These are phyloP conservation scores for Aspergillus japonicus DNA, from an alignment of 2,329 filamentous ascomycete genomes.

Conservation along the genomic window DNA sequence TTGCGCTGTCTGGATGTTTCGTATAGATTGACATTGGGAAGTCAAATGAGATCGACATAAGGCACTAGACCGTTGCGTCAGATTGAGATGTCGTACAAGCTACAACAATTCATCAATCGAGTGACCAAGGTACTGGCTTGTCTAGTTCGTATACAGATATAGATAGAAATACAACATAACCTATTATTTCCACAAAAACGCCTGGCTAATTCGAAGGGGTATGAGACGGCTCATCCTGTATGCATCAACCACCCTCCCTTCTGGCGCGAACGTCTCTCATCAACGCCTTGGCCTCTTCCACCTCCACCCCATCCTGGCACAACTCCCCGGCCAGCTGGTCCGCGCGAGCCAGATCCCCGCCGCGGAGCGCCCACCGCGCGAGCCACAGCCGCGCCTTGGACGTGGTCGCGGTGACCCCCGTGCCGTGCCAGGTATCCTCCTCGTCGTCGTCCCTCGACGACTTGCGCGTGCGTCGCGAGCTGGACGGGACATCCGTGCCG, in stretches of 20 bases:
- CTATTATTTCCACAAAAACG: background rate
- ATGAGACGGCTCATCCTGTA: background rate
- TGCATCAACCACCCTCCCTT: conserved; percentile 52
- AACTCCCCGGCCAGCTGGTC: conserved; percentile 83
- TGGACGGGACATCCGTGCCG: conserved; percentile 44
- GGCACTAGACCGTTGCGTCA: too few relatives aligned
- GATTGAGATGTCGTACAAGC: too few relatives aligned
- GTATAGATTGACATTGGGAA: too few relatives aligned
- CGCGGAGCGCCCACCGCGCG: conserved; percentile 74
- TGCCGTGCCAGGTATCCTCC: conserved; percentile 53
- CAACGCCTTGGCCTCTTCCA: conserved; percentile 93
- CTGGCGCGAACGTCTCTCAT: conserved; percentile 81
- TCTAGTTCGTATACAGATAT: background rate
- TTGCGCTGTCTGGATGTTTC: too few relatives aligned
- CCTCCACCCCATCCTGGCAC: conserved; percentile 92
- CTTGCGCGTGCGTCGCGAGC: conserved; percentile 39
- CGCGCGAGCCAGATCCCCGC: conserved; percentile 71
- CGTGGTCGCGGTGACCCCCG: conserved; percentile 86
- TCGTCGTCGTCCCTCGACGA: conserved; percentile 40
- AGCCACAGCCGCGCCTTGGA: conserved; percentile 94
- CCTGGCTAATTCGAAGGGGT: conserved; percentile 6
- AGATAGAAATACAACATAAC: background rate
- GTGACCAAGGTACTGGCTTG: too few relatives aligned
- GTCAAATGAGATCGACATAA: too few relatives aligned
- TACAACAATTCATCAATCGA: too few relatives aligned